Conservation (phyloP, 108 stramenopile genomes). For the Schizochytrium sp. region DNA sequence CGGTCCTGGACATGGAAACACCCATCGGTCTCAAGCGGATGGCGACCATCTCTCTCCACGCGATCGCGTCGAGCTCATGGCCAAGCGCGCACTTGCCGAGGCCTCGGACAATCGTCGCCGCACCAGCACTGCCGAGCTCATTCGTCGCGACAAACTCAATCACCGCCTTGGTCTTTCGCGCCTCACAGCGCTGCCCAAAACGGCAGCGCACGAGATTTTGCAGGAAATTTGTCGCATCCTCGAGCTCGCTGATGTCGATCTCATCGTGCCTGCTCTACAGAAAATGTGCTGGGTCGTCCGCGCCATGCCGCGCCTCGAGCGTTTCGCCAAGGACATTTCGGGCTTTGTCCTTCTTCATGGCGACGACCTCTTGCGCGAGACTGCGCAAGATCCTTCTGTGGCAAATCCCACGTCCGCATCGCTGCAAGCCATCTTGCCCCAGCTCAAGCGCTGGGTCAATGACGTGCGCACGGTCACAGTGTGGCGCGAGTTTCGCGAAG, state of each 20-base stretch:
- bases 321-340: conserved; percentile 28
- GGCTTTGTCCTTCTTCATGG: conserved; percentile 18
- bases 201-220: conserved; percentile 19
- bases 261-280: conserved; percentile 21
- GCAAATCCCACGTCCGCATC: not conserved
- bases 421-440: conserved; percentile 22
- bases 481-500: not conserved
- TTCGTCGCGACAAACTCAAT: conserved; percentile 23
- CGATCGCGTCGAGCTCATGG: not conserved
- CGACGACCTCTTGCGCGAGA: not conserved
- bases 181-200: conserved; percentile 19
- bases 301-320: conserved; percentile 26
- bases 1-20: not conserved
- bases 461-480: not conserved
- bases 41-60: not conserved
- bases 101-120: not conserved
- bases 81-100: not conserved
- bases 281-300: conserved; percentile 28
- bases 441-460: conserved; percentile 19
- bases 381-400: not conserved
- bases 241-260: conserved; percentile 20
- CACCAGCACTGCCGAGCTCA: conserved; percentile 20
- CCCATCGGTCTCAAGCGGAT: too few species aligned
- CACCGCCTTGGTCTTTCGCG: conserved; percentile 20
- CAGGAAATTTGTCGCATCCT: conserved; percentile 27